These are phyloP conservation scores for Colletotrichum plurivorum DNA, from an alignment of 2,329 filamentous ascomycete species.

Conservation along the genomic window DNA sequence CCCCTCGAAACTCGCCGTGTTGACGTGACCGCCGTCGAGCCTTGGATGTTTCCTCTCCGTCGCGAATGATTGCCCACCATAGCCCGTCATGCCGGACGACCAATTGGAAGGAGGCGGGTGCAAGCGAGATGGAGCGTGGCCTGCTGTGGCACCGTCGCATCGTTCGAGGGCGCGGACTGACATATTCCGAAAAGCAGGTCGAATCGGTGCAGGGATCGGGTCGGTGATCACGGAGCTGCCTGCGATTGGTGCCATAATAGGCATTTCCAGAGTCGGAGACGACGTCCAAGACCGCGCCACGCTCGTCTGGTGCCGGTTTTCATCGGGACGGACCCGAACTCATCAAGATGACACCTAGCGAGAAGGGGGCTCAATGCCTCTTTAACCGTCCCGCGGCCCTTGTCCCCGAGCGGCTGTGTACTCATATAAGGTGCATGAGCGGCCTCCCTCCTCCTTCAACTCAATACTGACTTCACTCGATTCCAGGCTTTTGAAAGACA, in stretches of 20 bases:
- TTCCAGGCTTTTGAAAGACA: no score
- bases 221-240: constrained; percentile 1
- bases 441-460: background rate
- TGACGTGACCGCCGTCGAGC: no score
- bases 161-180: constrained; percentile 21
- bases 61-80: no score
- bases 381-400: background rate
- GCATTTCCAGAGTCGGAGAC: background rate
- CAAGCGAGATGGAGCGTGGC: background rate
- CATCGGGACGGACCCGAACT: constrained; percentile 6
- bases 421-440: background rate
- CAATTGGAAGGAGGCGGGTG: background rate
- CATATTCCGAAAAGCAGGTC: constrained; percentile 14
- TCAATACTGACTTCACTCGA: background rate
- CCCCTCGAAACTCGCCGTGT: no score
- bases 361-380: background rate
- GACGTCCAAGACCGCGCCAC: background rate
- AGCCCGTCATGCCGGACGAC: no score
- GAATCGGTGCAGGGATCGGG: constrained; percentile 5
- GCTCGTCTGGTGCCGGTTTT: background rate
- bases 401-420: background rate
- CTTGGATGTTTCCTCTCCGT: no score
- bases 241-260: constrained; percentile 32
- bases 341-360: constrained; percentile 18
- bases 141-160: background rate